Evolutionary conservation across 371 early-diverging fungal species (phyloP), one percentile per base, ranked within the genome.

Genomic region (Mucor plumbeus): DNA sequence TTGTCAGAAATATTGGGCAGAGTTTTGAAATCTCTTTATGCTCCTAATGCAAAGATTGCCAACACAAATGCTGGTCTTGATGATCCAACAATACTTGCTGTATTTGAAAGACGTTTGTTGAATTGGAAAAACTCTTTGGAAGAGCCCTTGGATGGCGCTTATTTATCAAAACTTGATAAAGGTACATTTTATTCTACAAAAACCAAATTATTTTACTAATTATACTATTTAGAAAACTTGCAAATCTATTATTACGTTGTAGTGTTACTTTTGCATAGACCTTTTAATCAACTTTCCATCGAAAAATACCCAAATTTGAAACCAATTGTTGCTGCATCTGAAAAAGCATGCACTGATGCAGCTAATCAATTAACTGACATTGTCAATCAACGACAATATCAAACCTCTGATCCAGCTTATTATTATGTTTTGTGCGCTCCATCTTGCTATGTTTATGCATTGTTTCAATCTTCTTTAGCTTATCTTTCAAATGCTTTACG

Each of bases 221-320:
- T 11, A n/a, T 38, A 57, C 50, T 66, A 10, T 7, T 11, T 59
- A 68, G 85, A 75, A 34, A 81, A 78, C 50, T 56, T 87, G 15
- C 80, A 77, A 34, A 72, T 88, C 59, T 83, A 74, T 17, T 86
- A 85, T 57, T 78, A 85, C 48, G 80, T 82, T 9, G 66, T 82
- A 7, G 60, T 85, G 26, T 67, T 88, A 21, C 67, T 89, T 26
- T 67, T 88, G 19, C 87, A 87, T 67, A 68, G 88, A 33, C 89
- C 88, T 1, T 89, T 84, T 63, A 71, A 75, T 13, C 66, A 71
- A 43, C 53, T 75, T 7, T 56, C 62, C 1, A 15, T 44, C 15
- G 17, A 19, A 43, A 34, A 59, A 19, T 59, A 59, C 13, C 56
- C 70, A 13, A 44, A 58, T 15, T 26, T 60, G 4, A 61, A 61